Evolutionary conservation across 768 basidiomycete species (phyloP).

Genomic region (Daedaleopsis sinensis): DNA sequence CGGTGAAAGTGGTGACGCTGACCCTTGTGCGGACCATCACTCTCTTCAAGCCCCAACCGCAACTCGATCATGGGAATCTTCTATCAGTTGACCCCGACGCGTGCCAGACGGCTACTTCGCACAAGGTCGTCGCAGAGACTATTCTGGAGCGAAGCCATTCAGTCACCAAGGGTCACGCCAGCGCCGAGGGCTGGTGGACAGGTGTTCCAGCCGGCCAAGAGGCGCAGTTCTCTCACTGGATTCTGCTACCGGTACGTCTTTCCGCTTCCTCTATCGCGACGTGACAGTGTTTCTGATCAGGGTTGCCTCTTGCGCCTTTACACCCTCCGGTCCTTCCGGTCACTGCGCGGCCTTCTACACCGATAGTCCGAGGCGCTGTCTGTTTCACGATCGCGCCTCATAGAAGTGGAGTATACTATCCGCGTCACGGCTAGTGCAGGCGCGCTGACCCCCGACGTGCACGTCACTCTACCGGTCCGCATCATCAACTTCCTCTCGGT

Average conservation of each 20-base stretch:
- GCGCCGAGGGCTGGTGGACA: conserved; percentile 88
- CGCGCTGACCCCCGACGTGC: conserved; percentile 60
- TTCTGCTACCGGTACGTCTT: conserved; percentile 66
- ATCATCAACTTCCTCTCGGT: conserved; percentile 86
- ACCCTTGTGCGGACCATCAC: conserved; percentile 67
- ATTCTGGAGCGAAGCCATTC: conserved; percentile 67
- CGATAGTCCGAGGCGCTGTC: conserved; percentile 69
- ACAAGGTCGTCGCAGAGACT: conserved; percentile 67
- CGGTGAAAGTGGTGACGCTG: conserved; percentile 65
- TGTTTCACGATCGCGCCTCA: conserved; percentile 63
- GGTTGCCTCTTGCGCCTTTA: too few species aligned
- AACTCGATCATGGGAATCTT: conserved; percentile 31
- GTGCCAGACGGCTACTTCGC: conserved; percentile 61
- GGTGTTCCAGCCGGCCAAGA: conserved; percentile 70
- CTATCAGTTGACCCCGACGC: conserved; percentile 52
- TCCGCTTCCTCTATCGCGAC: neutral
- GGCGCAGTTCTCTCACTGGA: conserved; percentile 65
- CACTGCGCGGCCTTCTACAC: neutral
- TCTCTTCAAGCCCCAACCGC: conserved; percentile 59
- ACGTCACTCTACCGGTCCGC: conserved; percentile 71
- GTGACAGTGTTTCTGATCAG: too few species aligned
- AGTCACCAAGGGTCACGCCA: conserved; percentile 68
- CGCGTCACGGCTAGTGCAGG: conserved; percentile 66
- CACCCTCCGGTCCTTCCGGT: too few species aligned
- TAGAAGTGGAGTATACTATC: conserved; percentile 79